Conservation (phyloP, 805 yeast genomes). For the Candida ponderosae region DNA sequence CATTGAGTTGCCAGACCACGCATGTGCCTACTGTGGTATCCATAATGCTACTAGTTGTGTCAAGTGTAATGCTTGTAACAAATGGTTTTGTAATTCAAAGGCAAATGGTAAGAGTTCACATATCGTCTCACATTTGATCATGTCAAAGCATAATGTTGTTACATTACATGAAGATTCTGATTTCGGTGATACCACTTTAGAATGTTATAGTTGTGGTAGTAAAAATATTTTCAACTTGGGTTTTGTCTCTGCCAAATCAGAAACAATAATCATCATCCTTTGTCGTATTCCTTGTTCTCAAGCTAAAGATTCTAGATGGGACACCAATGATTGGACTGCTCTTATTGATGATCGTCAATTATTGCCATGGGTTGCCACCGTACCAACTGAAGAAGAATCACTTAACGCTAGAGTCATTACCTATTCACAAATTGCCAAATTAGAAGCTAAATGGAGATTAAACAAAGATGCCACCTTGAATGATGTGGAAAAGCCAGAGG, state of each 20-base stretch:
- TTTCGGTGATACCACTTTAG: constrained; percentile 79
- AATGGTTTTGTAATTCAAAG: constrained; percentile 87
- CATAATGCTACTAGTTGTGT: constrained; percentile 58
- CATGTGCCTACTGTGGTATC: constrained; percentile 70
- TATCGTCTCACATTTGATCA: constrained; percentile 76
- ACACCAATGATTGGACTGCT: constrained; percentile 80
- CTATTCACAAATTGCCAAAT: constrained; percentile 54
- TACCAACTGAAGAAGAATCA: constrained; percentile 58
- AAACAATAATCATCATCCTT: constrained; percentile 76
- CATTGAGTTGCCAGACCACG: constrained; percentile 26
- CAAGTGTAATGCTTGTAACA: constrained; percentile 66
- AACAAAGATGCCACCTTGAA: constrained; percentile 64
- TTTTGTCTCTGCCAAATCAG: constrained; percentile 79
- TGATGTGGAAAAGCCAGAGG: constrained; percentile 49
- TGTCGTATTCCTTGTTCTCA: constrained; percentile 89
- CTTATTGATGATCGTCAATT: constrained; percentile 73
- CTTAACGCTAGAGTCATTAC: constrained; percentile 49
- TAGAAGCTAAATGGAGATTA: constrained; percentile 78
- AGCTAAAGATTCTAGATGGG: constrained; percentile 73
- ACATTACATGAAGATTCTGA: constrained; percentile 74
- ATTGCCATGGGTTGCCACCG: constrained; percentile 72
- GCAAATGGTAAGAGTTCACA: constrained; percentile 52
- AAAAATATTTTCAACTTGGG: constrained; percentile 77
- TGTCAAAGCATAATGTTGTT: constrained; percentile 69
- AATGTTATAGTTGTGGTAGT: constrained; percentile 87